Conservation (phyloP, 176 grass and related monocot species). For the Raddia guianensis region DNA sequence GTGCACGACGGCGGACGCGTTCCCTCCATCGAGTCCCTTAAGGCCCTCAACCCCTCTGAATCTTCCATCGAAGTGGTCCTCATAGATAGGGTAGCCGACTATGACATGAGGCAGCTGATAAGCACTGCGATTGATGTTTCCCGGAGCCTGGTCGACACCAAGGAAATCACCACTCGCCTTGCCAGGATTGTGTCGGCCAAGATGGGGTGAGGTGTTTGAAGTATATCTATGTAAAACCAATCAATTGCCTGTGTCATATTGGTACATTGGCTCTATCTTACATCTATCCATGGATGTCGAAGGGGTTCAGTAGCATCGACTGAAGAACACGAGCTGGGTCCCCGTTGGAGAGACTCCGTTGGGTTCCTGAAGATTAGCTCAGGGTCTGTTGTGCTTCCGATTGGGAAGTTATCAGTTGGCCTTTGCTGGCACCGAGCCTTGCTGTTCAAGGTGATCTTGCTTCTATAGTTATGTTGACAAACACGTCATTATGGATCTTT, state of each 20-base stretch:
- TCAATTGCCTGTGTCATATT: constrained; percentile 7
- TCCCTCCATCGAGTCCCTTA: constrained; percentile 73
- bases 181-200: constrained; percentile 63
- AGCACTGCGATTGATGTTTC: constrained; percentile 52
- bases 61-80: constrained; percentile 61
- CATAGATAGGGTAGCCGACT: constrained; percentile 62
- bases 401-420: constrained; percentile 76
- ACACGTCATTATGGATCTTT: not conserved
- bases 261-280: constrained; percentile 6
- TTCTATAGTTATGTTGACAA: not conserved
- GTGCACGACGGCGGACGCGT: constrained; percentile 57
- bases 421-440: constrained; percentile 70
- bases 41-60: constrained; percentile 45
- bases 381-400: constrained; percentile 67
- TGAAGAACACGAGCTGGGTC: constrained; percentile 59
- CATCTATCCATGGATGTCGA: constrained; percentile 37
- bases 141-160: constrained; percentile 38
- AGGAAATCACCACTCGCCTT: constrained; percentile 59
- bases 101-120: constrained; percentile 58
- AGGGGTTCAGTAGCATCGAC: constrained; percentile 60
- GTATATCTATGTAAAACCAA: not conserved
- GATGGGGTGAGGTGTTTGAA: constrained; percentile 63
- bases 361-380: constrained; percentile 64
- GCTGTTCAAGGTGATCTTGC: constrained; percentile 74
- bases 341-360: constrained; percentile 55